Percentiles rank a stretch among this genome's conserved stretches.
phyloP scores from a whole-genome alignment of 345 rosid genomes.

The Gossypium mustelinum region DNA sequence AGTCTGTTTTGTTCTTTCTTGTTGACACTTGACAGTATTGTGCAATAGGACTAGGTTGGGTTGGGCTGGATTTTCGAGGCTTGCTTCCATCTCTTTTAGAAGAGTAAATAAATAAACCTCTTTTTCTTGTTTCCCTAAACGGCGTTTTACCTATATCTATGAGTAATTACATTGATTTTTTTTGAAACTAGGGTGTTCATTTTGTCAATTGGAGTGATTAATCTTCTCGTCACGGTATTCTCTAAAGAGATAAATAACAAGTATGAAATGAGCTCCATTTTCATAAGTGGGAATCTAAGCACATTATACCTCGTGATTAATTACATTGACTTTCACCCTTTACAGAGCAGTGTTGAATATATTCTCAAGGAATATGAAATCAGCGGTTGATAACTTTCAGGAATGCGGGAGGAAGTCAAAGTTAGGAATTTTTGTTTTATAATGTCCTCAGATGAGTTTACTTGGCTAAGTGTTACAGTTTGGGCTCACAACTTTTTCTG shows the following conservation, averaged over 20 bases:
- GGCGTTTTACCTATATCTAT: neutral
- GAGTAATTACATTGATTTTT: too few species aligned
- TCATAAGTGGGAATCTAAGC: too few species aligned
- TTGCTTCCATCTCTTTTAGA: conserved; percentile 90
- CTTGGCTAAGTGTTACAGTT: neutral
- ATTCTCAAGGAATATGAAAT: conserved; percentile 79
- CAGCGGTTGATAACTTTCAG: conserved; percentile 90
- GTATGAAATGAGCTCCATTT: too few species aligned
- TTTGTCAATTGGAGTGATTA: too few species aligned
- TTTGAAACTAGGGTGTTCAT: too few species aligned
- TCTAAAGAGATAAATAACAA: too few species aligned
- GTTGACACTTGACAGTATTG: conserved; percentile 53
- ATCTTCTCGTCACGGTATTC: too few species aligned
- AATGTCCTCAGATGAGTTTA: conserved; percentile 5
- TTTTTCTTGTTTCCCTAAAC: neutral
- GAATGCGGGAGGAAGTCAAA: conserved; percentile 27
- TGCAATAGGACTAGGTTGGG: conserved; percentile 96
- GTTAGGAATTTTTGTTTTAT: neutral
- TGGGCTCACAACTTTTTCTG: conserved; percentile 3
- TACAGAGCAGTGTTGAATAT: conserved; percentile 86
- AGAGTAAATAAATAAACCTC: conserved; percentile 47
- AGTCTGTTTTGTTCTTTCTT: conserved; percentile 8
- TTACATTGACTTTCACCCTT: conserved; percentile 19
- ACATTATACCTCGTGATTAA: too few species aligned
- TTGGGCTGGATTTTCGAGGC: conserved; percentile 93